Evolutionary conservation across 257 asterid species (phyloP).

Genomic region (Rehmannia glutinosa): DNA sequence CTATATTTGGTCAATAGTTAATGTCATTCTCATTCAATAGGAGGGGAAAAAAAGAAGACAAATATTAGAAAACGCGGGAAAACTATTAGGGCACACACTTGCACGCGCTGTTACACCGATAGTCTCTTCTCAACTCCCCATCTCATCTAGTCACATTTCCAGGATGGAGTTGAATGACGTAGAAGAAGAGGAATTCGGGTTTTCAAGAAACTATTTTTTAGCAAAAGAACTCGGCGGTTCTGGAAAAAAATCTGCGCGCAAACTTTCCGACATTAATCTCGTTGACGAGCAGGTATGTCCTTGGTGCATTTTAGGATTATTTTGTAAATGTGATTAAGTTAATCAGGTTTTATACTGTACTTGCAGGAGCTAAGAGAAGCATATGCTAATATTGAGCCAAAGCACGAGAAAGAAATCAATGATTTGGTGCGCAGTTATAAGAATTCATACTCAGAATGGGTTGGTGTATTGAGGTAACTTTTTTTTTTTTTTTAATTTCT

Average conservation of each 20-base stretch:
- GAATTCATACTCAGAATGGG: conserved; percentile 64
- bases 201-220: conserved; percentile 85
- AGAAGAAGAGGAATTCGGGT: conserved; percentile 83
- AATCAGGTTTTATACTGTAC: neutral
- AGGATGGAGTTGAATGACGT: conserved; percentile 47
- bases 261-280: conserved; percentile 56
- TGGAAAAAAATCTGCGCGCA: conserved; percentile 60
- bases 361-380: conserved; percentile 77
- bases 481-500: neutral
- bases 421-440: conserved; percentile 49
- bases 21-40: too few species aligned
- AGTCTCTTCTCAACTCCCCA: neutral
- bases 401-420: conserved; percentile 73
- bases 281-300: conserved; percentile 77
- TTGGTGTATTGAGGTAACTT: conserved; percentile 48
- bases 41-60: neutral
- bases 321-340: neutral
- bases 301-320: neutral
- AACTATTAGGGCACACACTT: conserved; percentile 18
- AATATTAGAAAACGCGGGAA: conserved; percentile 28
- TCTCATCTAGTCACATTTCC: neutral
- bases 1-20: too few species aligned
- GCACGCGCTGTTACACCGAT: neutral
- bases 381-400: conserved; percentile 57
- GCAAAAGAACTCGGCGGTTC: conserved; percentile 76